Conservation (phyloP, 495 filamentous ascomycete genomes). For the Saxophila tyrrhenica region DNA sequence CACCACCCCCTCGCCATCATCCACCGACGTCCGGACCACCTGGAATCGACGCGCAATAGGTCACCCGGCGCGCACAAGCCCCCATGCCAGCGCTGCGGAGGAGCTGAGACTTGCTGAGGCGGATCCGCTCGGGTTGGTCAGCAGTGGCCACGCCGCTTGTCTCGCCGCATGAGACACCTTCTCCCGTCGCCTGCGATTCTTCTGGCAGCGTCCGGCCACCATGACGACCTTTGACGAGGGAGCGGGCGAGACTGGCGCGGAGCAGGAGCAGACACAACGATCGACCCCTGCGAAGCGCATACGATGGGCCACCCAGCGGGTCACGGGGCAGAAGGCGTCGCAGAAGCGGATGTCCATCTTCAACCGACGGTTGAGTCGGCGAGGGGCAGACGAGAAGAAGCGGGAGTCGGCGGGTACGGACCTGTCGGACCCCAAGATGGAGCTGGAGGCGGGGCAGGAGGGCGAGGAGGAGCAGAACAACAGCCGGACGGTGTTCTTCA, state of each 20-base stretch:
- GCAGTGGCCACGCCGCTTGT: neutral
- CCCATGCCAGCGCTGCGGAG: neutral
- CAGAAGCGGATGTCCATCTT: constrained; percentile 78
- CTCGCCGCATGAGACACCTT: constrained; percentile 2
- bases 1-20: neutral
- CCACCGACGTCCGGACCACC: neutral
- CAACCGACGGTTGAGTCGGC: constrained; percentile 58
- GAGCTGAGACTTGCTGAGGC: constrained; percentile 1
- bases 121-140: neutral
- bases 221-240: neutral
- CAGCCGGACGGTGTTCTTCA: constrained; percentile 65
- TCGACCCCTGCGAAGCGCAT: constrained; percentile 47
- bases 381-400: constrained; percentile 58
- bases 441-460: constrained; percentile 26
- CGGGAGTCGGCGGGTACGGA: constrained; percentile 45
- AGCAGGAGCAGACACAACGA: constrained; percentile 22
- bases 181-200: neutral
- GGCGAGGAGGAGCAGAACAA: constrained; percentile 19
- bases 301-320: constrained; percentile 88
- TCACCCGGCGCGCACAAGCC: neutral
- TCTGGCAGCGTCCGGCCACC: neutral
- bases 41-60: neutral
- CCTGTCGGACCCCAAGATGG: constrained; percentile 34
- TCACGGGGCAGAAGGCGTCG: constrained; percentile 57
- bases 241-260: neutral